Base-by-base conservation (phyloP, 805 yeast species). In the Ogataea corticis region DNA sequence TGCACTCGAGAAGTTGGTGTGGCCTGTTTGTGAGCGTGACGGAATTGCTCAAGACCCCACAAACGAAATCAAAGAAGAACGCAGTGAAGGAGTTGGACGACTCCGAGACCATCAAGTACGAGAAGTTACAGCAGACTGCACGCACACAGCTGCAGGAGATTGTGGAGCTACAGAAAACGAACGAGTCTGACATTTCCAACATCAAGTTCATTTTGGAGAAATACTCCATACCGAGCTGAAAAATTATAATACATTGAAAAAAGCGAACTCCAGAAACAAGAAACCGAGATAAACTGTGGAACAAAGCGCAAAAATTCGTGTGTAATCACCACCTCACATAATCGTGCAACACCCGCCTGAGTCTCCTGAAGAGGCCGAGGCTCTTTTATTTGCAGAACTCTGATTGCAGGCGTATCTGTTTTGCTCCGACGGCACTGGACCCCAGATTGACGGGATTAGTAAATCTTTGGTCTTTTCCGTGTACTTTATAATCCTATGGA, bases 1-100 rank as follows among this genome's bases (percentile, higher is more conserved):
- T 72, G 27, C 85, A 79, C 61, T 65, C 77, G 16, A 75, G 88
- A 52, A 85, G 88, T 13, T 91, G 62, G 63, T 52, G 65, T 51
- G 67, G 67, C 2, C 51, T 61, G 15, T 49, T 48, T 29, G 59
- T 57, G 12, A 33, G 58, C 12, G 45, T 57, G 17, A 19, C 42
- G 9, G 52, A 29, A n/a, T n/a, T 45, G 4, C 28, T 43, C 2
- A 35, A 41, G 23, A 48, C 52, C 19, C 11, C 43, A 15, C 43
- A 46, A 13, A 33, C 12, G 13, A 10, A 15, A 13, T 7, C 33
- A 4, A 39, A 38, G 18, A 46, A 46, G 43, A 44, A 40, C 34
- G 23, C 19, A 5, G 18, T 27, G 14, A 33, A 27, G 5, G 17
- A 7, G 19, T 17, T 43, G 23, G 30, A 35, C n/a, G 50, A 38